Evolutionary conservation across 495 filamentous ascomycete genomes (phyloP), one percentile per base, ranked within the genome.

Genomic region (Cryomyces minteri): DNA sequence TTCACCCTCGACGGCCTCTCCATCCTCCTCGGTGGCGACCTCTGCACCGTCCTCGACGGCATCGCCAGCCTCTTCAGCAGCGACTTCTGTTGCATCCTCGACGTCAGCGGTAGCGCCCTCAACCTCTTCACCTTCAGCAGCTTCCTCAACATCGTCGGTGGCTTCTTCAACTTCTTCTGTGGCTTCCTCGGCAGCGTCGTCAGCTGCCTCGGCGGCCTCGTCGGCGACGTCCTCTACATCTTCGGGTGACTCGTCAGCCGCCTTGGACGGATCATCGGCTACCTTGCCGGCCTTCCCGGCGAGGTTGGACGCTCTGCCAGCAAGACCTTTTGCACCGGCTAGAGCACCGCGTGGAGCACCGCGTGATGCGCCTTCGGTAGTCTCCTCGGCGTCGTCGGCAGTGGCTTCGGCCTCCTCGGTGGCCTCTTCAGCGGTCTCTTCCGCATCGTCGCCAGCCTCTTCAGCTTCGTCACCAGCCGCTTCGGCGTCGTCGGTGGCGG

Each of bases 81-180:
- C 53, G 29, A 43, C 37, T 5, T 55, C 53, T 18, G 46, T 31
- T 5, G 42, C 41, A 11, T 51, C 57, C 46, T 60, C 51, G 28
- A 54, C 52, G 33, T 61, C 51, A 6, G 59, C 50, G 14, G 48
- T 54, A 29, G 58, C 48, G 14, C 66, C 66, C 54, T 72, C 61
- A 29, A 65, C 65, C 30, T 70, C 63, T 5, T 59, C 58, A 9
- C 18, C 18, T 25, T 25, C 18, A 2, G 18, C 2, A 18, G 66
- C 65, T 53, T 72, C 60, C 43, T 43, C 66, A 40, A 32, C 60
- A 29, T 62, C 43, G 32, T 28, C 49, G 31, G 47, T 51, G 4
- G 46, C 50, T 34, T 45, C 58, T 31, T 53, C 54, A 38, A 40
- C 48, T 30, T 56, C 44, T 1, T 45, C 54, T 7, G 45, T 50